These are phyloP conservation scores for Russula sp. DNA, from an alignment of 768 basidiomycete genomes.

Conservation along the genomic window DNA sequence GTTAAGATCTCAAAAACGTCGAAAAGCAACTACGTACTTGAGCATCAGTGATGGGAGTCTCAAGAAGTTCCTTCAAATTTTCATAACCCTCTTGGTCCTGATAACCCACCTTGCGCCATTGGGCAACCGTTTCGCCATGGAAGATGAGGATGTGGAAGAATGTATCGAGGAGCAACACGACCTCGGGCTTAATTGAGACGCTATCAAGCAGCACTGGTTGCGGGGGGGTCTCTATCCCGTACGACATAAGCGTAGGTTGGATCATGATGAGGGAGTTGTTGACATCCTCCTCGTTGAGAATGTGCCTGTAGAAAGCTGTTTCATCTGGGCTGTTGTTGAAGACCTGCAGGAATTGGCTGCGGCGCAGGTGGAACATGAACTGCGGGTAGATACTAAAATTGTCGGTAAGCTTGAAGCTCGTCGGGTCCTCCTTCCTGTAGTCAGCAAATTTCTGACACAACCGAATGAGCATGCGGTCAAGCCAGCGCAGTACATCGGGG, in stretches of 20 bases:
- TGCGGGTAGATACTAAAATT: constrained; percentile 99
- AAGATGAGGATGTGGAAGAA: constrained; percentile 99
- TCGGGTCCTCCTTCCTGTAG: constrained; percentile 95
- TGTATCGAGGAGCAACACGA: constrained; percentile 92
- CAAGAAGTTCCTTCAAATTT: constrained; percentile 92
- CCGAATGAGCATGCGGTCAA: constrained; percentile 97
- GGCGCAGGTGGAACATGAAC: constrained; percentile 98
- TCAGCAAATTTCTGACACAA: constrained; percentile 99
- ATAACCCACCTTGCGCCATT: constrained; percentile 97
- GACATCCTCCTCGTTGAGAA: constrained; percentile 94
- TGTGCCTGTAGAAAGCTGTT: constrained; percentile 97
- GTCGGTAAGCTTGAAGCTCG: constrained; percentile 85
- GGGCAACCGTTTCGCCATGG: constrained; percentile 94
- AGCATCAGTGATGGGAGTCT: constrained; percentile 81
- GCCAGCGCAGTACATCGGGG: constrained; percentile 93
- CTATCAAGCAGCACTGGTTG: constrained; percentile 96
- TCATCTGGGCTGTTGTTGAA: constrained; percentile 99
- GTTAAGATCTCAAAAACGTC: not conserved
- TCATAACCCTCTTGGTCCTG: constrained; percentile 99
- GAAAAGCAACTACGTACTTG: constrained; percentile 42
- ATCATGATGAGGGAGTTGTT: constrained; percentile 99
- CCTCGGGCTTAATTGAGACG: constrained; percentile 95
- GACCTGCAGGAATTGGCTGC: constrained; percentile 98
- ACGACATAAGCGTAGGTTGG: constrained; percentile 98
- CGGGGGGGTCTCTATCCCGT: constrained; percentile 84